phyloP scores from a whole-genome alignment of 2,329 filamentous ascomycete species.

The Corniculantispora saksenae region DNA sequence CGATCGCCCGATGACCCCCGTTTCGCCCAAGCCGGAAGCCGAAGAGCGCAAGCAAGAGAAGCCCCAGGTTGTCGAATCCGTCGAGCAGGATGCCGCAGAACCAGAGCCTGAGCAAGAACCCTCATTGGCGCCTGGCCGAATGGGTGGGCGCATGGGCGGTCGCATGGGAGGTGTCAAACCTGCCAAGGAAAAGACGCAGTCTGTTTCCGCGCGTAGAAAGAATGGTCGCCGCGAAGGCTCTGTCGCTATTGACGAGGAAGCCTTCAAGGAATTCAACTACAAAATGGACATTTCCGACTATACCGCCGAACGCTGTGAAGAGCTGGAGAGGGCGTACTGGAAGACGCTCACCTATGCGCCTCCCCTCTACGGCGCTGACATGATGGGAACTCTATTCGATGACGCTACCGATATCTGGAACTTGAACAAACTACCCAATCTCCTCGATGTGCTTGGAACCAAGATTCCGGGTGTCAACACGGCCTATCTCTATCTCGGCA shows the following conservation, averaged over 20 bases:
- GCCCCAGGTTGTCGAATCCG: conserved; percentile 24
- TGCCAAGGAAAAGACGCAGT: conserved; percentile 64
- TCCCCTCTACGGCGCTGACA: conserved; percentile 93
- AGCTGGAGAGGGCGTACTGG: conserved; percentile 94
- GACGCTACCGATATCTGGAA: conserved; percentile 87
- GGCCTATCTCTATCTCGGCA: conserved; percentile 94
- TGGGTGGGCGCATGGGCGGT: conserved; percentile 28
- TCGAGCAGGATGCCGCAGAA: conserved; percentile 43
- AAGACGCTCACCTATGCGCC: conserved; percentile 94
- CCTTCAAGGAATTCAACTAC: conserved; percentile 91
- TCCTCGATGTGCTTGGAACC: conserved; percentile 89
- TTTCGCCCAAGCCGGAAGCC: conserved; percentile 50
- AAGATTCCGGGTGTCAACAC: conserved; percentile 98
- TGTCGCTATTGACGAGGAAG: conserved; percentile 82
- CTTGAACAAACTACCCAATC: conserved; percentile 87
- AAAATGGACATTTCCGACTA: conserved; percentile 85
- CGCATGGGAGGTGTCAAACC: conserved; percentile 53
- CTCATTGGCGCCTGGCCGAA: conserved; percentile 25
- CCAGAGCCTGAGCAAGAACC: conserved; percentile 43
- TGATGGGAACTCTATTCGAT: conserved; percentile 92
- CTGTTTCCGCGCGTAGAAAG: conserved; percentile 83
- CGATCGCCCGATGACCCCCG: conserved; percentile 60
- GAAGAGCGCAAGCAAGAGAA: conserved; percentile 30
- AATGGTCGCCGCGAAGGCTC: conserved; percentile 78
- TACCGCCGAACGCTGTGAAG: conserved; percentile 87